Evolutionary conservation across 2,329 filamentous ascomycete species (phyloP), one percentile per base, ranked within the genome.

Genomic region (Claviceps digitariae): DNA sequence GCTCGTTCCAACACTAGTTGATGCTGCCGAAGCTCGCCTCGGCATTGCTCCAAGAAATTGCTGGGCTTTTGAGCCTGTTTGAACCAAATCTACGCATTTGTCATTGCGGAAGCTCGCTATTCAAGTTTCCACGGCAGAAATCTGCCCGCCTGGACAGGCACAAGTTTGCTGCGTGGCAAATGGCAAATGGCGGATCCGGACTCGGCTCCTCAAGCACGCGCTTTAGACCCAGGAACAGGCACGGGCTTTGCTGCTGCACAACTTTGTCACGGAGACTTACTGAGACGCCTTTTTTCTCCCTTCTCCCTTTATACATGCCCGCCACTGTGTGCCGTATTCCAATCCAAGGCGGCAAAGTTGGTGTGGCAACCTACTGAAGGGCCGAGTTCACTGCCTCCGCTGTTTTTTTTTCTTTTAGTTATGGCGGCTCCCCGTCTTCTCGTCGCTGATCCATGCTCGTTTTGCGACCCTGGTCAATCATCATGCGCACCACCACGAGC

Each of bases 221-320:
- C 31, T 41, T 41, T 21, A 17, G 25, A 10, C 44, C 20, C 15
- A 8, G 47, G 21, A 38, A n/a, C 27, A 20, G 27, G n/a, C 49
- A 45, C 53, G 31, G 52, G 50, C 48, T 52, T 55, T 48, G 54
- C 21, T 51, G 47, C 57, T 56, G 52, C 58, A 57, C 47, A 54
- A 50, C 54, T 55, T 56, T 51, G 56, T 58, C 56, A 59, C 55
- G 55, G 51, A 25, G 36, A 29, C n/a, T n/a, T n/a, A n/a, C n/a
- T n/a, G n/a, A n/a, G n/a, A n/a, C n/a, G 27, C 31, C 31, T 9
- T 34, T 34, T 34, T 9, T 9, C 31, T 34, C 41, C 31, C 25
- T 27, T 36, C 36, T 29, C 44, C 4, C n/a, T 15, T 27, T 52
- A 25, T 38, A 4, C 15, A 38, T n/a, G 17, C 4, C 36, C 36